phyloP scores from a whole-genome alignment of 768 basidiomycete species.

The Tricholoma furcatifolium region DNA sequence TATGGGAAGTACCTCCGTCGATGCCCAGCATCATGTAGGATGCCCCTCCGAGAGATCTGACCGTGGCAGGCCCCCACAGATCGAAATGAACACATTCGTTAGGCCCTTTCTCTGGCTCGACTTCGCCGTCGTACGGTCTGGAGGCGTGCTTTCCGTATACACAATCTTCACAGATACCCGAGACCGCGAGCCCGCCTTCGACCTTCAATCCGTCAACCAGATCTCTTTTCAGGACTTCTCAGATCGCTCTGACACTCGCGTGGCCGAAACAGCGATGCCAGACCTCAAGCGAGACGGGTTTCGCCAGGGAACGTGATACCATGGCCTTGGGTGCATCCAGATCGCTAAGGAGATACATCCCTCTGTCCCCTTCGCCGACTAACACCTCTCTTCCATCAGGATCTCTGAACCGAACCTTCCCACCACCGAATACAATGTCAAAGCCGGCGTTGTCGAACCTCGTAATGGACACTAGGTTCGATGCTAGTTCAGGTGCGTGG shows the following conservation, averaged over 20 bases:
- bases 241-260: slow-evolving; percentile 6
- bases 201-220: not conserved
- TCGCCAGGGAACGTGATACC: not conserved
- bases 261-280: not conserved
- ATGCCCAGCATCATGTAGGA: no score
- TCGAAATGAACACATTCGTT: no score
- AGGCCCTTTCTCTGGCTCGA: not conserved
- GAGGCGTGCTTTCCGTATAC: no score
- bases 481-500: no score
- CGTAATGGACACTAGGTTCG: no score
- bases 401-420: not conserved
- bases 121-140: not conserved
- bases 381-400: not conserved
- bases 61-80: no score
- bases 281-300: not conserved
- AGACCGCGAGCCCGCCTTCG: not conserved
- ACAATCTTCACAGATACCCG: no score
- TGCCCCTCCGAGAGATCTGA: no score
- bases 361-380: not conserved
- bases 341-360: not conserved
- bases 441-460: not conserved
- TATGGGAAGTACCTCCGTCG: not conserved
- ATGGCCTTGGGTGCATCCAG: not conserved
- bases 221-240: not conserved
- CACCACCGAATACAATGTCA: not conserved